Percentiles rank a stretch among this genome's conserved stretches.
Conservation (phyloP, 257 asterid species). For the Cordia subcordata region DNA sequence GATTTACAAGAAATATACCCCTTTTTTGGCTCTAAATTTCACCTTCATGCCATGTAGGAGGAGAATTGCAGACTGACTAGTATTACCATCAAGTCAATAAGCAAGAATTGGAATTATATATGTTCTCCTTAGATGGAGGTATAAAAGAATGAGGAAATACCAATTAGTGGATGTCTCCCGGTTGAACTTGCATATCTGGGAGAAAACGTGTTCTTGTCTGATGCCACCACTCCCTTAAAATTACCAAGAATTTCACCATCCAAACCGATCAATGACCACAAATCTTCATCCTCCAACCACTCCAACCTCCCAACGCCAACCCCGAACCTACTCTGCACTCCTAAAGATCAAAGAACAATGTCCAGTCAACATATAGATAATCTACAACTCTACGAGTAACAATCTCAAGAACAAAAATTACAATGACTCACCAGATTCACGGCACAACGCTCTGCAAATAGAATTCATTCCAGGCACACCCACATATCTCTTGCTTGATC, state of each 20-base stretch:
- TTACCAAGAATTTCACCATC: conserved; percentile 65
- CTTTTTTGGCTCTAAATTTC: too few species aligned
- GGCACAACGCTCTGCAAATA: conserved; percentile 66
- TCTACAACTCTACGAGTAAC: not conserved
- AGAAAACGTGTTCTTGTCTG: conserved; percentile 64
- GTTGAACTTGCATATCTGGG: conserved; percentile 61
- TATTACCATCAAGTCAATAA: too few species aligned
- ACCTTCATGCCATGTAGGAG: too few species aligned
- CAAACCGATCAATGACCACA: conserved; percentile 68
- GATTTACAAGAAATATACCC: too few species aligned
- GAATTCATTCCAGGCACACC: conserved; percentile 95
- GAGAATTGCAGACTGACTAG: too few species aligned
- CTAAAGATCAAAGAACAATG: conserved; percentile 24
- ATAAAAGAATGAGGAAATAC: conserved; percentile 26
- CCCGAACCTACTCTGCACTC: conserved; percentile 69
- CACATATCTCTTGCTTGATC: conserved; percentile 54
- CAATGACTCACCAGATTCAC: conserved; percentile 57
- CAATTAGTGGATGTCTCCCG: conserved; percentile 75
- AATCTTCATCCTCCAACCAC: conserved; percentile 56
- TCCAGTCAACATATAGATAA: not conserved
- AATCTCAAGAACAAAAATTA: conserved; percentile 7
- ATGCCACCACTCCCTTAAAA: conserved; percentile 73
- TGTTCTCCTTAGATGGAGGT: not conserved
- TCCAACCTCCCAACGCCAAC: conserved; percentile 59
- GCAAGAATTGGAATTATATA: not conserved